Evolutionary conservation across 148 eudicot species (phyloP).

Genomic region (Rhododendron ferrugineum): DNA sequence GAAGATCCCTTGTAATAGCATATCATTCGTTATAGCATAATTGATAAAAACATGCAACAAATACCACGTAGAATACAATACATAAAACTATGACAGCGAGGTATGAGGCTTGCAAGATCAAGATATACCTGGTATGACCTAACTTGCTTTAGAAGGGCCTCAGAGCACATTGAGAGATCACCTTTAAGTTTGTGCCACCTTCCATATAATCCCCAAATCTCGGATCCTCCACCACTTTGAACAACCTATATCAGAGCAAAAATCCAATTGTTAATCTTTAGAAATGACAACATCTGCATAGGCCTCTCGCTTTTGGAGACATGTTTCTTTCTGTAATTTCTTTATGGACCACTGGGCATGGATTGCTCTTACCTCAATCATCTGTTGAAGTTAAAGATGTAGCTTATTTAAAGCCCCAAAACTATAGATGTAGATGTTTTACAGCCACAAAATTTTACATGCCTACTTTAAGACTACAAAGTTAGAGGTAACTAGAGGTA

Average conservation of each 20-base stretch:
- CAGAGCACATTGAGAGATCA: conserved; percentile 81
- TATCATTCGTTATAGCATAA: background rate
- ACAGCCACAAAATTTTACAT: background rate
- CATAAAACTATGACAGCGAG: background rate
- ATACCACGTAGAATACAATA: background rate
- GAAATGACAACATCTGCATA: background rate
- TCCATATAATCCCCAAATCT: conserved; percentile 85
- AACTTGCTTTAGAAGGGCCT: conserved; percentile 84
- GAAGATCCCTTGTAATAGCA: background rate
- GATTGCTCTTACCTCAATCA: background rate
- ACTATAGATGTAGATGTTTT: background rate
- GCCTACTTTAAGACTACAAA: background rate
- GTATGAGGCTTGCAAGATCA: background rate
- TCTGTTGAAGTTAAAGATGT: background rate
- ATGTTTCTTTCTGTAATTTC: background rate
- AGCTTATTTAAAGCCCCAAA: background rate
- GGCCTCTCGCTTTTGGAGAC: background rate
- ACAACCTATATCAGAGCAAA: conserved; percentile 43
- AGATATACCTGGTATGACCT: conserved; percentile 74
- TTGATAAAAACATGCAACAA: background rate
- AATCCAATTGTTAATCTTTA: background rate
- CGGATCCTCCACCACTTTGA: conserved; percentile 54
- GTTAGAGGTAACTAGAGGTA: background rate
- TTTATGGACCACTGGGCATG: background rate
- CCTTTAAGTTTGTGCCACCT: conserved; percentile 90